These are phyloP conservation scores for Tephrocybe sp. DNA, from an alignment of 768 basidiomycete genomes.

Conservation along the genomic window DNA sequence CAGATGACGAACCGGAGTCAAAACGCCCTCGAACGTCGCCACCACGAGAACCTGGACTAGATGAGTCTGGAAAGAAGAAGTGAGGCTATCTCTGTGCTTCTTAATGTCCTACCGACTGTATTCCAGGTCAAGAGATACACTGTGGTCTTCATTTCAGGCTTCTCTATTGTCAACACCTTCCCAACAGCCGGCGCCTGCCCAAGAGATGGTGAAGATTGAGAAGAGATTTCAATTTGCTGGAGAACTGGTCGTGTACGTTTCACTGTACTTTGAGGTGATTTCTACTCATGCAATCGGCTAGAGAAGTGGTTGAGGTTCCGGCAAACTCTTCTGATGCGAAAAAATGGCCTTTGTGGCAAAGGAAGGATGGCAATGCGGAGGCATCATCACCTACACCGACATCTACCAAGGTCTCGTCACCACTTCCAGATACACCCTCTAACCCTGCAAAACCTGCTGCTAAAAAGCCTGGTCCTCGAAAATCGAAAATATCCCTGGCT, in stretches of 20 bases:
- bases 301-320: slow-evolving; percentile 73
- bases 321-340: slow-evolving; percentile 75
- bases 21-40: slow-evolving; percentile 34
- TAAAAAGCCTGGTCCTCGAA: slow-evolving; percentile 66
- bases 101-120: slow-evolving; percentile 6
- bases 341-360: slow-evolving; percentile 65
- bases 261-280: neutral
- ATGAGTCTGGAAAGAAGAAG: slow-evolving; percentile 46
- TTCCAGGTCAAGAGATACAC: slow-evolving; percentile 54
- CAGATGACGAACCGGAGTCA: slow-evolving; percentile 35
- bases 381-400: slow-evolving; percentile 9
- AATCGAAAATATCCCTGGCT: slow-evolving; percentile 57
- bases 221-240: slow-evolving; percentile 77
- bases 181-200: slow-evolving; percentile 20
- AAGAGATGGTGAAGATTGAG: slow-evolving; percentile 62
- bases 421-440: no score
- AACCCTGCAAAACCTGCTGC: slow-evolving; percentile 23
- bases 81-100: slow-evolving; percentile 19
- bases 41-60: slow-evolving; percentile 28
- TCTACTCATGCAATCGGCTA: slow-evolving; percentile 29
- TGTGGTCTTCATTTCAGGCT: slow-evolving; percentile 72
- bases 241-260: slow-evolving; percentile 66
- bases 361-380: slow-evolving; percentile 11
- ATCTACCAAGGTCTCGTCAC: neutral
- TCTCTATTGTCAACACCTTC: slow-evolving; percentile 42